Evolutionary conservation across 352 stramenopile species (phyloP).

Genomic region (Globisporangium emineosum): DNA sequence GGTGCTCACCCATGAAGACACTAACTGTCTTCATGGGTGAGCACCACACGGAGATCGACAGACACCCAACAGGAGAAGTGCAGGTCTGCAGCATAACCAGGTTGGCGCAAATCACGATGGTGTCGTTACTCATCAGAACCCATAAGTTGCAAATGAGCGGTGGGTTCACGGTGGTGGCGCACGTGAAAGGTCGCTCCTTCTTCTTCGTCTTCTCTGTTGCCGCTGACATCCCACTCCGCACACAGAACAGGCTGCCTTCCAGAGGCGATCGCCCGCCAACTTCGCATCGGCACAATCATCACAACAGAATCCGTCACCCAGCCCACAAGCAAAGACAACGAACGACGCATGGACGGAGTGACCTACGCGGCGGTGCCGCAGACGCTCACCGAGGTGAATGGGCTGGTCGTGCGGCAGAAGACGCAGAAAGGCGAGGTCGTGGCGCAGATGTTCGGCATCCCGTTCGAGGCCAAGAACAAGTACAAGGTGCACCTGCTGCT

Average conservation of each 20-base stretch:
- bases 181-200: background rate
- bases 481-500: constrained; percentile 49
- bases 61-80: too few species aligned
- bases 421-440: constrained; percentile 42
- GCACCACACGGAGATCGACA: too few species aligned
- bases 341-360: constrained; percentile 7
- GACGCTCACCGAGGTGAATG: constrained; percentile 30
- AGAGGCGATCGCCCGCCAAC: too few species aligned
- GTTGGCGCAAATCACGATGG: too few species aligned
- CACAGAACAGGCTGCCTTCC: too few species aligned
- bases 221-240: background rate
- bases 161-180: background rate
- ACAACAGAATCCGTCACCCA: background rate
- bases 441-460: constrained; percentile 48
- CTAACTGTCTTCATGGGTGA: too few species aligned
- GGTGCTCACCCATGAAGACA: too few species aligned
- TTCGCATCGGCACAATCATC: too few species aligned
- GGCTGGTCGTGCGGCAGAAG: constrained; percentile 54
- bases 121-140: too few species aligned
- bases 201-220: background rate
- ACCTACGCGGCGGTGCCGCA: constrained; percentile 27
- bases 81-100: too few species aligned
- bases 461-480: constrained; percentile 59
- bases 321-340: too few species aligned
- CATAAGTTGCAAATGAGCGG: too few species aligned